Base-by-base conservation (phyloP, 2,329 filamentous ascomycete genomes). In the Monilinia fructicola region DNA sequence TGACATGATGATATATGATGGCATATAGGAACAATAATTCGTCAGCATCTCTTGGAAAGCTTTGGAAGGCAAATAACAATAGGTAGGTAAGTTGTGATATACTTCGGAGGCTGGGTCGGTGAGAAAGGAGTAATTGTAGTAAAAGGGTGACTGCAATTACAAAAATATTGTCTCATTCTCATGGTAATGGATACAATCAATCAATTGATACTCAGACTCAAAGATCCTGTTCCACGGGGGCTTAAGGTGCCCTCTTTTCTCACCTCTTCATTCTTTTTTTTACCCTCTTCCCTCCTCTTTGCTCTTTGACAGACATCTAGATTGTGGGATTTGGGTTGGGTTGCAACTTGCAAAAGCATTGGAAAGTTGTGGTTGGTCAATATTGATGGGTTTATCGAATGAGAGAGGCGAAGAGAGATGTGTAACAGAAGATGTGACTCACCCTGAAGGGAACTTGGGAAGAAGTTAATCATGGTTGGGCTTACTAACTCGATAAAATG, bases 351-450 rank as follows among this genome's bases (percentile, higher is more conserved):
- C n/a, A 35, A 14, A 40, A 28, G 21, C 28, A 64, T 64, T 64
- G 62, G 44, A 40, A 40, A 40, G 40, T 35, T 56, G 38, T 64
- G 54, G 54, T 64, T 64, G 62, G 62, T 58, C 62, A 58, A 50
- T 56, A 40, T 48, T 48, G 55, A 40, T 46, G 55, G 55, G 55
- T 58, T 46, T 40, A 50, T 64, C 53, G 53, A 42, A 64, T 64
- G 62, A 64, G 40, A 58, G 53, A 50, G 62, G 62, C 52, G 28
- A 64, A 40, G 42, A 35, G 35, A 62, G 40, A 42, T 21, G 52
- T 56, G 53, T 35, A 64, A 50, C 53, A 56, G 26, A 40, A 40
- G 62, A 56, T 50, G 62, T 64, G 62, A 64, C 52, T 64, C 62
- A 64, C 56, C 48, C 48, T 42, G 42, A 48, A 48, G 42, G 46